Conservation (phyloP, 225 moss, liverwort and hornwort genomes). For the Anthoceros angustus region DNA sequence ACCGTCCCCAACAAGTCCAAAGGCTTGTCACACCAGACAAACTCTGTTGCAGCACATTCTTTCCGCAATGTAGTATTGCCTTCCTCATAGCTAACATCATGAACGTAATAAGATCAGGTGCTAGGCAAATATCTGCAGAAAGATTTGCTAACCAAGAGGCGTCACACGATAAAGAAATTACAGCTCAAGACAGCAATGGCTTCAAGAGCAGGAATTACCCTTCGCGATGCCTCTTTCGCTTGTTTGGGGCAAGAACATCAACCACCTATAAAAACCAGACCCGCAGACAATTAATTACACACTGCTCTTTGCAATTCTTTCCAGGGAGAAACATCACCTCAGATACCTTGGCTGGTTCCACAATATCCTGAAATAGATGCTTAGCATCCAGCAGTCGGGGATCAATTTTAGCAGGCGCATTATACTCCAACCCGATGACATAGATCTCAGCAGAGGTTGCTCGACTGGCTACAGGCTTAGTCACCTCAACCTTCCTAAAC, state of each 20-base stretch:
- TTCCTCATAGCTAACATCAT: conserved; percentile 48
- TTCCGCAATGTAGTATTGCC: conserved; percentile 71
- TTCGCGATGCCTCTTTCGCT: conserved; percentile 89
- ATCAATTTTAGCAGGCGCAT: conserved; percentile 90
- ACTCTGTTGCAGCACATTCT: conserved; percentile 58
- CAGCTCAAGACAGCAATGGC: neutral
- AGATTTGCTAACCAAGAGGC: too few relatives aligned
- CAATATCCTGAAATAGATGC: conserved; percentile 69
- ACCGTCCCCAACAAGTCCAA: conserved; percentile 79
- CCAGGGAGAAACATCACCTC: neutral
- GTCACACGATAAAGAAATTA: too few relatives aligned
- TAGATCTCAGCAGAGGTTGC: conserved; percentile 93
- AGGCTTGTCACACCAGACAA: conserved; percentile 88
- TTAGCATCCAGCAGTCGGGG: conserved; percentile 80
- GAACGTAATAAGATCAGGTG: too few relatives aligned
- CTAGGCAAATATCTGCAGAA: too few relatives aligned
- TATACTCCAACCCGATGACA: conserved; percentile 73
- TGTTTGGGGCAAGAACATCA: conserved; percentile 68
- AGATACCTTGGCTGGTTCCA: conserved; percentile 62
- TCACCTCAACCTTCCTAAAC: conserved; percentile 96
- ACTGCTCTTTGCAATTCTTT: too few relatives aligned
- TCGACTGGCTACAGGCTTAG: conserved; percentile 98
- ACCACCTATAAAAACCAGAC: conserved; percentile 31
- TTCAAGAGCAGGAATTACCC: conserved; percentile 29
- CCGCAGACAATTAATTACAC: neutral